A percentile compares a stretch with the other conserved stretches of the same genome.
Evolutionary conservation across 208 protist species (phyloP).

Genomic region (Trichomonas gallinae): DNA sequence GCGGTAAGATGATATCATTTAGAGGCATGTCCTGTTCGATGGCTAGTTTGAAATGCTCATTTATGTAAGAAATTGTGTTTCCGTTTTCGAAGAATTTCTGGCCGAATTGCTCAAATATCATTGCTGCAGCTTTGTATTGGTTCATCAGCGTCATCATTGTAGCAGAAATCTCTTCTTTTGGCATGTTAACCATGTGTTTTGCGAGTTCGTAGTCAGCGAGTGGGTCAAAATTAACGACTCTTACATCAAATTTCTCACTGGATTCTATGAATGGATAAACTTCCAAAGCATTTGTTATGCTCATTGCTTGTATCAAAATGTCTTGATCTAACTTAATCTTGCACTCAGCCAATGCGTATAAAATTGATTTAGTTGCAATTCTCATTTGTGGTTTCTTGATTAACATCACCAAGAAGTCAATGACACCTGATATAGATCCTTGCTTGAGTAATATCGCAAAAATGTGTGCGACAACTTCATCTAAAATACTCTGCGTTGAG

Average conservation of each 20-base stretch:
- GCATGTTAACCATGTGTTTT: neutral
- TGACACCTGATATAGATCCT: neutral
- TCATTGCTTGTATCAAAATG: neutral
- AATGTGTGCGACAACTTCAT: neutral
- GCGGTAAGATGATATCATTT: neutral
- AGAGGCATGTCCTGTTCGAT: neutral
- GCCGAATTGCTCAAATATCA: neutral
- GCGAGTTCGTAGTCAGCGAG: neutral
- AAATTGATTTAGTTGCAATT: neutral
- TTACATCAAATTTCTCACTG: neutral
- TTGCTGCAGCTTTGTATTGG: neutral
- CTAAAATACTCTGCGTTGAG: neutral
- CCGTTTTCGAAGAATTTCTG: neutral
- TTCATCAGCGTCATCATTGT: neutral
- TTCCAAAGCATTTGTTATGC: neutral
- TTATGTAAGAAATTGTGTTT: neutral
- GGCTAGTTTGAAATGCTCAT: neutral
- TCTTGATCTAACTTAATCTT: neutral
- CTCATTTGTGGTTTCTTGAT: neutral
- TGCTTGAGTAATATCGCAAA: neutral
- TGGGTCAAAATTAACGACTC: neutral
- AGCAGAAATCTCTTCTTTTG: neutral
- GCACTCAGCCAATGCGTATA: neutral
- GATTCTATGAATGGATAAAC: neutral
- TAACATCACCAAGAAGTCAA: neutral